Evolutionary conservation across 768 basidiomycete genomes (phyloP).

Genomic region (Solioccasus polychromus): DNA sequence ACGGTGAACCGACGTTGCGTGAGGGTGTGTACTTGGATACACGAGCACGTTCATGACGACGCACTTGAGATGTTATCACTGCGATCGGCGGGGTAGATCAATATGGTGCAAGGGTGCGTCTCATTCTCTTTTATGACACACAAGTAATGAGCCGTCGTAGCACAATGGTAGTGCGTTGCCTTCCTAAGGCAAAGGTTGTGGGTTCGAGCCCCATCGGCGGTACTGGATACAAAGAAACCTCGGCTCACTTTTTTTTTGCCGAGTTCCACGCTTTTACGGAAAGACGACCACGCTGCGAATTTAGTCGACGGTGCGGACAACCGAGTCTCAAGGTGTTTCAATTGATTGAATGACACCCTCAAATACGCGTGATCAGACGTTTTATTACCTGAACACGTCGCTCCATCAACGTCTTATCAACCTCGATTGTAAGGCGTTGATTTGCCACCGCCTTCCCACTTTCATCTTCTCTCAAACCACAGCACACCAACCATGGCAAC

Average conservation of each 20-base stretch:
- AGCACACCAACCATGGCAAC: slow-evolving; percentile 15
- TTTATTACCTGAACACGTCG: slow-evolving; percentile 1
- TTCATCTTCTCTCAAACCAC: neutral
- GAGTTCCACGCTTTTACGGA: too few relatives aligned
- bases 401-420: slow-evolving; percentile 2
- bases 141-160: slow-evolving; percentile 35
- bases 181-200: slow-evolving; percentile 40
- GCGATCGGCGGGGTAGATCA: too few relatives aligned
- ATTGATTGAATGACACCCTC: neutral
- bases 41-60: slow-evolving; percentile 69
- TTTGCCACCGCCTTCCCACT: neutral
- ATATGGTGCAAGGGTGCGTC: too few relatives aligned
- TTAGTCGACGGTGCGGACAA: too few relatives aligned
- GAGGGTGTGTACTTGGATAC: slow-evolving; percentile 61
- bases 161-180: slow-evolving; percentile 40
- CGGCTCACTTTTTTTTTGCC: slow-evolving; percentile 23
- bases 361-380: too few relatives aligned
- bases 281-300: too few relatives aligned
- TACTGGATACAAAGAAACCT: slow-evolving; percentile 19
- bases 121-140: too few relatives aligned
- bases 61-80: too few relatives aligned
- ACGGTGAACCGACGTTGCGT: slow-evolving; percentile 42
- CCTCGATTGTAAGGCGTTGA: too few relatives aligned
- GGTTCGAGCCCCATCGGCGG: slow-evolving; percentile 38
- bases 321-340: too few relatives aligned